phyloP scores from a whole-genome alignment of 805 yeast genomes.

The Allodekkera sacchari region DNA sequence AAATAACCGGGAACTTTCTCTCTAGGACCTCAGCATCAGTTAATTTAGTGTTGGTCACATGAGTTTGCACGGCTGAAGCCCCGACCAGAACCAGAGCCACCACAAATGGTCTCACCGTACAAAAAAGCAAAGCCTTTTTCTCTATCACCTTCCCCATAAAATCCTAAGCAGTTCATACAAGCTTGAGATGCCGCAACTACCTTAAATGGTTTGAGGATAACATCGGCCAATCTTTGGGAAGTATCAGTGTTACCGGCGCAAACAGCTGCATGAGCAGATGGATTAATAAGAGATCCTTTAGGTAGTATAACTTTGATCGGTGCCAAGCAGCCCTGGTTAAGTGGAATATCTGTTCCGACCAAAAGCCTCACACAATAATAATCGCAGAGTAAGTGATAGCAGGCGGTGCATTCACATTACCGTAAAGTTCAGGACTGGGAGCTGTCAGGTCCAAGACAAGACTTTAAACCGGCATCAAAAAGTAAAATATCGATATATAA shows the following conservation, averaged over 20 bases:
- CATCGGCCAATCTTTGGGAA: slow-evolving; percentile 68
- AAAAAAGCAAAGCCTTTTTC: slow-evolving; percentile 46
- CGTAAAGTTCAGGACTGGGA: slow-evolving; percentile 41
- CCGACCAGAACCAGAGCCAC: slow-evolving; percentile 44
- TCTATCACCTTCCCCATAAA: slow-evolving; percentile 55
- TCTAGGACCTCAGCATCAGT: slow-evolving; percentile 48
- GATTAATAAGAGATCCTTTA: slow-evolving; percentile 21
- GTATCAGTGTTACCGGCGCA: slow-evolving; percentile 43
- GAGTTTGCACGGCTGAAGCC: slow-evolving; percentile 40
- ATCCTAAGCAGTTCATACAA: slow-evolving; percentile 50
- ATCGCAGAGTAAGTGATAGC: slow-evolving; percentile 48
- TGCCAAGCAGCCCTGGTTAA: slow-evolving; percentile 43
- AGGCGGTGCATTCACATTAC: slow-evolving; percentile 45
- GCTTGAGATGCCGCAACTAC: slow-evolving; percentile 51
- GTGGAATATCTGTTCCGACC: slow-evolving; percentile 44
- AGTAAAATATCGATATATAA: no score
- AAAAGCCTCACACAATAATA: no score
- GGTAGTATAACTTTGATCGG: slow-evolving; percentile 30
- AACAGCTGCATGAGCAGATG: slow-evolving; percentile 40
- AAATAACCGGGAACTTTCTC: slow-evolving; percentile 40
- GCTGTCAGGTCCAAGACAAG: slow-evolving; percentile 44
- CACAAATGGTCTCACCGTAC: slow-evolving; percentile 44
- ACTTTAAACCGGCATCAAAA: no score
- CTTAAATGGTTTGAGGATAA: slow-evolving; percentile 66
- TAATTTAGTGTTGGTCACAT: slow-evolving; percentile 46